These are phyloP conservation scores for Curvularia lunata DNA, from an alignment of 2,329 filamentous ascomycete genomes.

Conservation along the genomic window DNA sequence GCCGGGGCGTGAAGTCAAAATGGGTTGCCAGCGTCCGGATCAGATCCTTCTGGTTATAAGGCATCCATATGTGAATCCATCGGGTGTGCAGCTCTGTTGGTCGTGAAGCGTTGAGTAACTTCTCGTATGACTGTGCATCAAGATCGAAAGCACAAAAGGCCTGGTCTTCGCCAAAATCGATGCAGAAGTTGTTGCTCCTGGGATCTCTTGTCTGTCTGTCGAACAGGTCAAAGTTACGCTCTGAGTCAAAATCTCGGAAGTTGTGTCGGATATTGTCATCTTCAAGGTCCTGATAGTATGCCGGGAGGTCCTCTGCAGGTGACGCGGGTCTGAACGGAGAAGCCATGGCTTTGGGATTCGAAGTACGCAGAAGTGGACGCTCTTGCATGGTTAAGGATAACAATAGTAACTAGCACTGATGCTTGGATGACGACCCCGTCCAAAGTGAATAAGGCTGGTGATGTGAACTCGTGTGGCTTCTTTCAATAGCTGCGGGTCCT, in stretches of 20 bases:
- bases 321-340: slow-evolving; percentile 37
- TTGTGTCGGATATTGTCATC: slow-evolving; percentile 43
- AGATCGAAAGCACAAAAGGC: slow-evolving; percentile 66
- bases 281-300: slow-evolving; percentile 45
- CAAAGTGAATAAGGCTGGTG: slow-evolving; percentile 13
- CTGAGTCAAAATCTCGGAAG: slow-evolving; percentile 63
- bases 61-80: slow-evolving; percentile 80
- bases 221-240: slow-evolving; percentile 55
- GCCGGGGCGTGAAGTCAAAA: slow-evolving; percentile 72
- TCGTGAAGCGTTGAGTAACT: slow-evolving; percentile 47
- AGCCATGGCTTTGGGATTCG: slow-evolving; percentile 27
- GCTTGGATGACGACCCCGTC: slow-evolving; percentile 5
- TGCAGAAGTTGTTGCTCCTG: slow-evolving; percentile 64
- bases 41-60: slow-evolving; percentile 63
- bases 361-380: slow-evolving; percentile 2
- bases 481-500: slow-evolving; percentile 24
- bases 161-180: slow-evolving; percentile 66
- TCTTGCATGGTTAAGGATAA: slow-evolving; percentile 1
- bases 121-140: slow-evolving; percentile 51
- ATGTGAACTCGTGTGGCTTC: slow-evolving; percentile 38
- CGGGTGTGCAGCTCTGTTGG: slow-evolving; percentile 62
- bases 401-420: slow-evolving; percentile 5
- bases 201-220: slow-evolving; percentile 51
- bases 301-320: slow-evolving; percentile 39
- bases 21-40: slow-evolving; percentile 64